Evolutionary conservation across 2,329 filamentous ascomycete genomes (phyloP), one percentile per base, ranked within the genome.

Genomic region (Fusarium compactum): DNA sequence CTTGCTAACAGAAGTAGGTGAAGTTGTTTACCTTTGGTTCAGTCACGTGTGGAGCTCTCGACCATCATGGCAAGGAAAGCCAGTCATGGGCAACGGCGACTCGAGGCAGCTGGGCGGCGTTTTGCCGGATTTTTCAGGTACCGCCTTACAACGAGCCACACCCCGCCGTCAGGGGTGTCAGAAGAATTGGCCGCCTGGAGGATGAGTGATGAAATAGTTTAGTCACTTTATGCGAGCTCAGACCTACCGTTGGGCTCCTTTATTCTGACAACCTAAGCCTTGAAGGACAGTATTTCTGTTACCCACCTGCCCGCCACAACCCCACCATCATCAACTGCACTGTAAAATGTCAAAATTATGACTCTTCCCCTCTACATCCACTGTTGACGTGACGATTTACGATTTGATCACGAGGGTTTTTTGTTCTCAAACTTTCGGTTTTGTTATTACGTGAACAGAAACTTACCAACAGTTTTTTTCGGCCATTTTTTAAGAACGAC

Each of bases 271-370:
- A 4, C 5, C 8, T 9, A 2, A 9, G 5, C 16, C 16, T n/a
- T 6, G 4, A 10, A n/a, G 18, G 6, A 6, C 1, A 38, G 3
- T 3, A 38, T 38, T 38, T 38, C 34, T 38, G 34, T 38, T 38
- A 38, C 34, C 34, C 34, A 38, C 34, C 34, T n/a, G 18, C 34
- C 34, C 34, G 76, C 78, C 79, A 80, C 78, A 69, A 77, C 80
- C 80, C 80, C 81, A 81, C 80, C 78, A 80, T 79, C 76, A 74
- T 74, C 72, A 74, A 56, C 72, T 72, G 73, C 70, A 75, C 66
- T 70, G 72, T 72, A 80, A 82, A 81, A 79, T 82, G 76, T 80
- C 80, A 82, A 82, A 82, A 82, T 82, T 82, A 74, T 81, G 79
- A 81, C 79, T 81, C 80, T 74, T 76, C 77, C 73, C 72, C 64